Evolutionary conservation across 1,139 yeast species (phyloP).

Genomic region (Yamadazyma dendronema): DNA sequence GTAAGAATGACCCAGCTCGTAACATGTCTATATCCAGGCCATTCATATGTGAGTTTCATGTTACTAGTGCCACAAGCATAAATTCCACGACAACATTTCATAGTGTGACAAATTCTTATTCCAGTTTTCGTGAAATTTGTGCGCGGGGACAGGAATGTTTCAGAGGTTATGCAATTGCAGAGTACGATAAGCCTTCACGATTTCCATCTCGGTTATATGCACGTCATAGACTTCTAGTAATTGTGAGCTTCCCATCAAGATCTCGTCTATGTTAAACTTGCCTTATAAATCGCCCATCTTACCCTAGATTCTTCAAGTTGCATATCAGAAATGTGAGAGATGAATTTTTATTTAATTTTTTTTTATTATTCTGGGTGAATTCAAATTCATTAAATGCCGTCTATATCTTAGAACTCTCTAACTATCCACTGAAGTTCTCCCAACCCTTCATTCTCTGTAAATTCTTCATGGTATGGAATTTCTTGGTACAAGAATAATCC

Average conservation of each 20-base stretch:
- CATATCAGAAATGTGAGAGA: not conserved
- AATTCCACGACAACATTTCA: not conserved
- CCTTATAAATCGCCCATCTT: not conserved
- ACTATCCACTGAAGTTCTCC: slow-evolving; percentile 50
- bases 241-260: not conserved
- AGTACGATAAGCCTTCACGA: too few relatives aligned
- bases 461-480: slow-evolving; percentile 63
- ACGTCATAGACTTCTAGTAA: not conserved
- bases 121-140: not conserved
- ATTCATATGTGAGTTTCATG: slow-evolving; percentile 1
- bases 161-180: not conserved
- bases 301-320: not conserved
- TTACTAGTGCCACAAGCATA: not conserved
- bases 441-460: slow-evolving; percentile 73
- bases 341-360: too few relatives aligned
- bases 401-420: not conserved
- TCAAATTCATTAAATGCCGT: not conserved
- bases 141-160: slow-evolving; percentile 2
- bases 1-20: not conserved
- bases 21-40: not conserved
- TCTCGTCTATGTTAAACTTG: not conserved
- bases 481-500: slow-evolving; percentile 80
- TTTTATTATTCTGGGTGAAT: too few relatives aligned
- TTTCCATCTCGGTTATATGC: not conserved
- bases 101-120: not conserved